Evolutionary conservation across 2,329 filamentous ascomycete genomes (phyloP).

Genomic region (Neofusicoccum sp.): DNA sequence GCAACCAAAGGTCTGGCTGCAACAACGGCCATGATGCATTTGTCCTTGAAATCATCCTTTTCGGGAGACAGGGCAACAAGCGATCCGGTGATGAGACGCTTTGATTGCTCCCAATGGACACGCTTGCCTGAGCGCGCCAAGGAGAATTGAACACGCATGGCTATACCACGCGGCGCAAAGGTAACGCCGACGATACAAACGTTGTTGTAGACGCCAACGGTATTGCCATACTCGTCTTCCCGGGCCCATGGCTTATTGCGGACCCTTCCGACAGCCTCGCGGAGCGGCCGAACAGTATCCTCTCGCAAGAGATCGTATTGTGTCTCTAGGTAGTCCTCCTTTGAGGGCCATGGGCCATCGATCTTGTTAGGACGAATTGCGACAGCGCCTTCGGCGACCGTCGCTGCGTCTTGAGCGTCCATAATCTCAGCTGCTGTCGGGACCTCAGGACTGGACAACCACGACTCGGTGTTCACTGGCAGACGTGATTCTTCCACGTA

Average conservation of each 20-base stretch:
- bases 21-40: conserved; percentile 69
- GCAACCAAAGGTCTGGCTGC: conserved; percentile 65
- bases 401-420: conserved; percentile 17
- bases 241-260: conserved; percentile 51
- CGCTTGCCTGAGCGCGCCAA: conserved; percentile 62
- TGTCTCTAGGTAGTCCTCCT: conserved; percentile 64
- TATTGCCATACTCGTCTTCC: conserved; percentile 52
- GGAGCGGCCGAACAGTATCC: conserved; percentile 68
- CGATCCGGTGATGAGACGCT: conserved; percentile 54
- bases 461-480: neutral
- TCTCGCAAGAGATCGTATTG: conserved; percentile 77
- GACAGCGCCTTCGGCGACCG: neutral
- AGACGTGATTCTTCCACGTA: neutral
- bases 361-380: conserved; percentile 28
- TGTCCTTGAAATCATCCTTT: conserved; percentile 60
- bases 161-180: conserved; percentile 61
- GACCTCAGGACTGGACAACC: conserved; percentile 48
- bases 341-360: conserved; percentile 57
- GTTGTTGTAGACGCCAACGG: conserved; percentile 38
- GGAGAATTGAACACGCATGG: conserved; percentile 69
- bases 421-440: conserved; percentile 56
- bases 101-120: conserved; percentile 66
- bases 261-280: conserved; percentile 62
- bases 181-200: conserved; percentile 42
- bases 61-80: conserved; percentile 56